Evolutionary conservation across 768 basidiomycete genomes (phyloP).

Genomic region (Tylopilus cervinicoccineus): DNA sequence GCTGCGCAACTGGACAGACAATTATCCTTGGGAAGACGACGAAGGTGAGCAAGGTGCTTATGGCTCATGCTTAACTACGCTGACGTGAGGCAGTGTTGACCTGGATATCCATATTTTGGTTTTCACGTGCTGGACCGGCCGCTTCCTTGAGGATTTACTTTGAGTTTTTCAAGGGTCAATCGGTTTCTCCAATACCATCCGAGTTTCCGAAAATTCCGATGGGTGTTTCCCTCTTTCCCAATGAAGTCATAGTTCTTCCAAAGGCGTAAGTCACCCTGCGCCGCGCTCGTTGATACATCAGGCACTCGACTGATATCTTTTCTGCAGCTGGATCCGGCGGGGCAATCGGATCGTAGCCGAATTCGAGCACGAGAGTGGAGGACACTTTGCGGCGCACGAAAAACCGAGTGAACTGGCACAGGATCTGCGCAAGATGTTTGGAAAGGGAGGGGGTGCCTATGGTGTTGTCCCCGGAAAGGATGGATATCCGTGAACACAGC

Average conservation of each 20-base stretch:
- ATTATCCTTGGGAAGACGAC: constrained; percentile 53
- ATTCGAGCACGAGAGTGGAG: constrained; percentile 45
- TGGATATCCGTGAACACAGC: constrained; percentile 41
- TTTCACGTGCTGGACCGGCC: constrained; percentile 54
- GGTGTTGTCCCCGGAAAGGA: constrained; percentile 42
- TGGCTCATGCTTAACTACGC: constrained; percentile 4
- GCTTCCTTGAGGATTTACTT: constrained; percentile 57
- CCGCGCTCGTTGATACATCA: background rate
- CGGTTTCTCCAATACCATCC: background rate
- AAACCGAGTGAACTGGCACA: constrained; percentile 42
- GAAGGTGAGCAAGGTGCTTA: no score
- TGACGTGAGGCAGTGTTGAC: constrained; percentile 41
- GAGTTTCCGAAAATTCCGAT: constrained; percentile 34
- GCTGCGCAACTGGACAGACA: constrained; percentile 43
- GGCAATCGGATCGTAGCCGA: constrained; percentile 44
- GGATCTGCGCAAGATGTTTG: constrained; percentile 57
- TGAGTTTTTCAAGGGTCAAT: constrained; percentile 31
- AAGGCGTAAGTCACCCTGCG: constrained; percentile 31
- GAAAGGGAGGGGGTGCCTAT: constrained; percentile 45
- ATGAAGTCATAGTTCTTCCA: constrained; percentile 38
- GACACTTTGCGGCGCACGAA: constrained; percentile 58
- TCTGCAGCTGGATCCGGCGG: constrained; percentile 42
- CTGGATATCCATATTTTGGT: constrained; percentile 58
- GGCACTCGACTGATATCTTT: background rate
- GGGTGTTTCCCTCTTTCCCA: constrained; percentile 49